Percentiles rank a stretch among this genome's conserved stretches.
These are phyloP conservation scores for Cicer yamashitae DNA, from an alignment of 306 rosid genomes.

Conservation along the genomic window DNA sequence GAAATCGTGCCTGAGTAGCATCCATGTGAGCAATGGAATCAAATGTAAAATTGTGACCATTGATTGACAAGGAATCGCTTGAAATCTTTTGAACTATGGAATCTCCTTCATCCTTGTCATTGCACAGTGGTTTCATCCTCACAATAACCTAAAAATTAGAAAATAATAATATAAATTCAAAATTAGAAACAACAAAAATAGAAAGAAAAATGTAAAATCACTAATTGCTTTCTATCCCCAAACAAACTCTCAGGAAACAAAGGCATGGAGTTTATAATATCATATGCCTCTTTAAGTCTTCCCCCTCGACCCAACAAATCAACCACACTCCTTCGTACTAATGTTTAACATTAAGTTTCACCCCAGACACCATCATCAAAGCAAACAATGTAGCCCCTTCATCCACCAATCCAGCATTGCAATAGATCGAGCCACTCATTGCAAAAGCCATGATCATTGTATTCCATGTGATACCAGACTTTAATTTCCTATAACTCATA, in stretches of 20 bases:
- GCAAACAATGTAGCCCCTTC: conserved; percentile 73
- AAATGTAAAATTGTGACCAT: conserved; percentile 79
- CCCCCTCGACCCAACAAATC: conserved; percentile 91
- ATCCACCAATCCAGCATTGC: conserved; percentile 84
- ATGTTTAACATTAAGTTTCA: conserved; percentile 74
- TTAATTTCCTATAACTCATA: conserved; percentile 61
- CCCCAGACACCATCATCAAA: conserved; percentile 55
- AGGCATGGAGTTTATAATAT: conserved; percentile 65
- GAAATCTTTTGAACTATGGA: conserved; percentile 66
- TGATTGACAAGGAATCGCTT: conserved; percentile 62
- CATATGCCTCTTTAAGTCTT: conserved; percentile 71
- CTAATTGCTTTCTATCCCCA: conserved; percentile 70
- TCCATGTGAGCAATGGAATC: conserved; percentile 73
- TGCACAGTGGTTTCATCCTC: conserved; percentile 67
- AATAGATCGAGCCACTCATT: conserved; percentile 79
- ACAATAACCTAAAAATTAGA: conserved; percentile 64
- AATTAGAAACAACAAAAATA: neutral
- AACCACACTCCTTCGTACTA: conserved; percentile 67
- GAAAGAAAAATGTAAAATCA: neutral
- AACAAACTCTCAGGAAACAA: conserved; percentile 79
- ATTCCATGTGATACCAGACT: conserved; percentile 73
- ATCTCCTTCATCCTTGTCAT: conserved; percentile 69
- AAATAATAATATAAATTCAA: neutral
- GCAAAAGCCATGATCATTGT: conserved; percentile 89
- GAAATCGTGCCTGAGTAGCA: conserved; percentile 69